Base-by-base conservation (phyloP, 352 stramenopile genomes). In the Pythium myriotylum region DNA sequence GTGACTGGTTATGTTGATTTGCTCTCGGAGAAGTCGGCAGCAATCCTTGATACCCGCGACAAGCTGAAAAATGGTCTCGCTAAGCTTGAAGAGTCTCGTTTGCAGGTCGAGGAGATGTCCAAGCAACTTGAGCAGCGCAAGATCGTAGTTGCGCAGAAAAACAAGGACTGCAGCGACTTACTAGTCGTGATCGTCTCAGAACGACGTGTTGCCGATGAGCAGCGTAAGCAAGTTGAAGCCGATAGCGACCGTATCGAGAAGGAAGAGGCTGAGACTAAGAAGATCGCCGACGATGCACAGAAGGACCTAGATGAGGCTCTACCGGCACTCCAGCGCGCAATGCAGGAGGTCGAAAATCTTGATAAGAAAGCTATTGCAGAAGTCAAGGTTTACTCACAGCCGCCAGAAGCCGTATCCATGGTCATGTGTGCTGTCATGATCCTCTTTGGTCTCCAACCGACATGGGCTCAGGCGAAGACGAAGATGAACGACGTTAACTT, bases 391-490 rank as follows among this genome's bases (percentile, higher is more conserved):
- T 99, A 98, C 68, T 90, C 91, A 0, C 94, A 97, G 43, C 95
- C 95, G 17, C 94, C 95, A 0, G 81, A 93, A 56, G 70, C 91
- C 9, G 95, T 99, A 47, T 95, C 95, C 14, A 86, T 96, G 60
- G 91, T 97, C 0, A 93, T 98, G 82, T 94, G 90, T 40, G 94
- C 89, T n/a, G 94, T 98, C 40, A 98, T 98, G 92, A 97, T 98
- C 39, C 75, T 98, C n/a, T 98, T 98, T 61, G 88, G 91, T 2
- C 72, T 96, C n/a, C 80, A 78, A 17, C 92, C 93, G 1, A 97
- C 97, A 33, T 98, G 95, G 95, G 89, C 84, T 0, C 86, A 81
- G 26, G 93, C 94, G 2, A 98, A 98, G 73, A 96, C 83, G 22
- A 96, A 97, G 54, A 94, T 98, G 72, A 95, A 92, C 51, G 94